Evolutionary conservation across 1,284 basidiomycete species (phyloP), one percentile per base, ranked within the genome.

Genomic region (Malassezia caprae): DNA sequence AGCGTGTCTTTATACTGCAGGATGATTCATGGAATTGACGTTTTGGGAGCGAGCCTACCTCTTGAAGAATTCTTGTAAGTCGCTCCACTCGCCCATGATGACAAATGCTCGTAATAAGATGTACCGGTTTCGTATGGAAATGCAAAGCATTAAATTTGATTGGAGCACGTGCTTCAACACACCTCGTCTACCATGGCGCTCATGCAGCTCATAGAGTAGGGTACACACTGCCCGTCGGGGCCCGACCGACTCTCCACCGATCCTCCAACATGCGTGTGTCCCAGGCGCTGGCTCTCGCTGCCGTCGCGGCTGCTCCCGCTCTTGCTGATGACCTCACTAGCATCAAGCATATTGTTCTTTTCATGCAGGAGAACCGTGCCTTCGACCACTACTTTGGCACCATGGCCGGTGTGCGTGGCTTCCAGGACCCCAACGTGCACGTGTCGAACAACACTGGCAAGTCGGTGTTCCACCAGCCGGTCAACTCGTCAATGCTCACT

Each of bases 351-450:
- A 45, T 61, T 19, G 47, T 61, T 21, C 49, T 61, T 10, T 61
- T 61, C 48, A 69, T 69, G 67, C 67, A 69, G 46, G 67, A 69
- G 46, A 68, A 69, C 59, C 48, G 67, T n/a, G 65, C 67, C 17
- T 69, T 68, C 30, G 67, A 69, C 46, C 66, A 68, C 56, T 69
- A 69, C 52, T 69, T 67, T 48, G 61, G 61, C 3, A 61, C 67
- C 17, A 59, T 66, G 49, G 57, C 57, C 5, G 67, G 67, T 47
- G 56, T 66, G 21, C 59, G 67, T 52, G 67, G 67, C 34, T 69
- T 69, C 56, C 51, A 48, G 24, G 67, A 69, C 42, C 67, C 67
- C 27, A 69, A 69, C 53, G 62, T 65, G 8, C 58, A 56, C 21
- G 57, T 67, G 34, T 57, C 56, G 31, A 46, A 51, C n/a, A 58